A percentile compares a stretch with the other conserved stretches of the same genome.
Conservation (phyloP, 169 alveolate genomes). For the Plasmodium inui region DNA sequence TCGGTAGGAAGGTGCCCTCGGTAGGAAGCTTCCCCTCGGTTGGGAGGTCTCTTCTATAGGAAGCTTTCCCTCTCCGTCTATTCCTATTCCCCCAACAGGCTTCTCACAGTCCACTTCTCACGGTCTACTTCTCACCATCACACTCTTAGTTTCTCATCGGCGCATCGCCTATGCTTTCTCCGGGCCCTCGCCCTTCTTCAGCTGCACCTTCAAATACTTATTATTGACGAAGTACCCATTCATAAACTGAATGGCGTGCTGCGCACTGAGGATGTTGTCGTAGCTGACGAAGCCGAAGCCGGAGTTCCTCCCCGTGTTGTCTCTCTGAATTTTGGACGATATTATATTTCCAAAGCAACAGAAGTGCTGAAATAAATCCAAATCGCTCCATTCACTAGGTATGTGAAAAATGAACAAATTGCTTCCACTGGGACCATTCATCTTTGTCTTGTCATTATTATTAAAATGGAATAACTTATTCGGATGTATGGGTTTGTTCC, state of each 20-base stretch:
- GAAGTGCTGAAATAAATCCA: slow-evolving; percentile 88
- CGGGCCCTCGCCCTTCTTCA: slow-evolving; percentile 87
- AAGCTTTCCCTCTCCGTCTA: not conserved
- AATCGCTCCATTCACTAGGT: slow-evolving; percentile 92
- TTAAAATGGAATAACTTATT: slow-evolving; percentile 71
- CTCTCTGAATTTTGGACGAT: slow-evolving; percentile 92
- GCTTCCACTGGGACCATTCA: slow-evolving; percentile 93
- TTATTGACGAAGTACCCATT: slow-evolving; percentile 91
- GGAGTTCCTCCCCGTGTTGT: slow-evolving; percentile 84
- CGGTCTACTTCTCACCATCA: not conserved
- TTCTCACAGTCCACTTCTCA: not conserved
- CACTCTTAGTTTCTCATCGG: not conserved
- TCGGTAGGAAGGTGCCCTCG: too few species aligned
- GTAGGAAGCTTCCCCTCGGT: not conserved
- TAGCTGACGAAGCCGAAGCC: slow-evolving; percentile 94
- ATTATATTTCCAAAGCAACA: slow-evolving; percentile 91
- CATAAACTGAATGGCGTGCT: slow-evolving; percentile 91
- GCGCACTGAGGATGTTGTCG: slow-evolving; percentile 90
- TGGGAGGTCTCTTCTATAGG: not conserved
- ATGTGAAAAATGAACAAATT: slow-evolving; percentile 92
- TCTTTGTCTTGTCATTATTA: slow-evolving; percentile 78
- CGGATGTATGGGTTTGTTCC: slow-evolving; percentile 93
- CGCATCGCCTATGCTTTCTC: not conserved
- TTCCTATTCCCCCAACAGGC: not conserved
- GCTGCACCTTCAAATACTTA: slow-evolving; percentile 89